Conservation (phyloP, 352 stramenopile species). For the Pythium sukuiense region DNA sequence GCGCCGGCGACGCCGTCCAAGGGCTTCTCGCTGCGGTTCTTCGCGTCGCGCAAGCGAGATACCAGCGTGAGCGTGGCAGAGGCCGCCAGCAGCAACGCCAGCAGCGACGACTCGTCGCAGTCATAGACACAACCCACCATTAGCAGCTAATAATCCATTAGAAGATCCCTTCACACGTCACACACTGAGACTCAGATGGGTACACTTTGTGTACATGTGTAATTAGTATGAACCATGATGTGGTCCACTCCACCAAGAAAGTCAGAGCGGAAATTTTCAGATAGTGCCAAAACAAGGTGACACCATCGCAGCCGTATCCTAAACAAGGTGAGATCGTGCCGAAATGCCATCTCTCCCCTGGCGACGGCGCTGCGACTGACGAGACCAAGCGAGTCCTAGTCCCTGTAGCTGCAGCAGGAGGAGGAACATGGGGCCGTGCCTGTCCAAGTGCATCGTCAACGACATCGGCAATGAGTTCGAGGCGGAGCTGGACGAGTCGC, state of each 20-base stretch:
- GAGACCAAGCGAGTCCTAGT: too few species aligned
- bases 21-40: constrained; percentile 21
- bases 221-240: constrained; percentile 5
- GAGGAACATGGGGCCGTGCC: constrained; percentile 72
- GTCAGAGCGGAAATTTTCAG: constrained; percentile 15
- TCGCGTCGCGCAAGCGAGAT: constrained; percentile 14
- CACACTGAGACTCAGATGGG: not conserved
- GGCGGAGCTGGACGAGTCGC: constrained; percentile 74
- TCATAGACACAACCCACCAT: not conserved
- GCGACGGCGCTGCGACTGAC: not conserved
- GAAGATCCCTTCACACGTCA: not conserved
- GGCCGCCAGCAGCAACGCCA: not conserved
- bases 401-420: too few species aligned
- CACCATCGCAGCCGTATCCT: not conserved
- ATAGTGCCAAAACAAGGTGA: constrained; percentile 2
- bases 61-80: constrained; percentile 5
- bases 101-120: constrained; percentile 8
- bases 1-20: constrained; percentile 21
- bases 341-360: not conserved
- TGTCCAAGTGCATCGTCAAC: constrained; percentile 83
- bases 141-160: not conserved
- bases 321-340: not conserved
- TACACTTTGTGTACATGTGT: constrained; percentile 16
- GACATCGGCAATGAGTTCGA: constrained; percentile 87
- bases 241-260: constrained; percentile 19